Percentiles rank a stretch among this genome's conserved stretches.
phyloP scores from a whole-genome alignment of 1,139 yeast species.

The Candida glucosophila region DNA sequence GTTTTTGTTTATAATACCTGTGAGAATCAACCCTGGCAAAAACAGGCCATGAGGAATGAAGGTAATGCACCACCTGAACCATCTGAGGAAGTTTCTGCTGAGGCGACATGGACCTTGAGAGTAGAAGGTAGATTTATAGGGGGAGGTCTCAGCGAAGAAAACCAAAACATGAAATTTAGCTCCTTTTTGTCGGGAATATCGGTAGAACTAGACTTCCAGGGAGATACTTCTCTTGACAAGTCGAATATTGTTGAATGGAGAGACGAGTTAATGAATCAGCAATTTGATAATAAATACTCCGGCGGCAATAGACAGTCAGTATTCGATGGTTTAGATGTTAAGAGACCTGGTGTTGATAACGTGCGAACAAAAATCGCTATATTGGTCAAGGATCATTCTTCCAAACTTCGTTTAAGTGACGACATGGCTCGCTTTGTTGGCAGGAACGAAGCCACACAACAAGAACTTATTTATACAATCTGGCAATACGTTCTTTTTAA shows the following conservation, averaged over 20 bases:
- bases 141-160: constrained; percentile 20
- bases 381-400: constrained; percentile 68
- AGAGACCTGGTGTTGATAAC: constrained; percentile 65
- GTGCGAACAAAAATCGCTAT: constrained; percentile 66
- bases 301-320: constrained; percentile 25
- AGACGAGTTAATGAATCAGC: constrained; percentile 13
- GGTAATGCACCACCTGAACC: constrained; percentile 11
- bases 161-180: constrained; percentile 45
- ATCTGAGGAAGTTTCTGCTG: constrained; percentile 10
- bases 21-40: constrained; percentile 91
- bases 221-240: constrained; percentile 29
- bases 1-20: constrained; percentile 76
- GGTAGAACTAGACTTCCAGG: constrained; percentile 55
- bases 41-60: constrained; percentile 23
- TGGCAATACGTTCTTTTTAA: constrained; percentile 86
- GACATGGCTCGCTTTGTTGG: constrained; percentile 65
- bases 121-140: constrained; percentile 74
- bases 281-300: constrained; percentile 6
- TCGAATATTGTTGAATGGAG: constrained; percentile 38
- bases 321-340: constrained; percentile 86
- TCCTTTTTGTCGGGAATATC: constrained; percentile 78
- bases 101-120: constrained; percentile 75
- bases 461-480: constrained; percentile 73
- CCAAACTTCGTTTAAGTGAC: constrained; percentile 53
- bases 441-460: constrained; percentile 69